Percentiles rank a stretch among this genome's conserved stretches.
These are phyloP conservation scores for Macadamia tetraphylla DNA, from an alignment of 164 flowering plant species.

Conservation along the genomic window DNA sequence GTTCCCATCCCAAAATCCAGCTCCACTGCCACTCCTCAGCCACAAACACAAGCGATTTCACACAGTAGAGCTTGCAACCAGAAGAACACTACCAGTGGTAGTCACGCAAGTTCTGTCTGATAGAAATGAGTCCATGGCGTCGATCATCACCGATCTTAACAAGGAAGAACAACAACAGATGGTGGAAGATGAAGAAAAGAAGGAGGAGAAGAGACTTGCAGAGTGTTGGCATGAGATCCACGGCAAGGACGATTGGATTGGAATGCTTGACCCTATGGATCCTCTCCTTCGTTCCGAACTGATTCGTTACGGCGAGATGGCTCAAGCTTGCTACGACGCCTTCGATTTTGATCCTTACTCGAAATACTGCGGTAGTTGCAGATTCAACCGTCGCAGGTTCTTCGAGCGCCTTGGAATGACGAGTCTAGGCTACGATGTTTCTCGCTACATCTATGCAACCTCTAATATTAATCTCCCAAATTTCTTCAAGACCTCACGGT, in stretches of 20 bases:
- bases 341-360: slow-evolving; percentile 58
- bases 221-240: slow-evolving; percentile 46
- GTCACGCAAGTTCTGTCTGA: slow-evolving; percentile 7
- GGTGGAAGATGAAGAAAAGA: no score
- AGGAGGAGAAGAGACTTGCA: slow-evolving; percentile 10
- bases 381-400: slow-evolving; percentile 27
- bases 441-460: slow-evolving; percentile 56
- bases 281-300: slow-evolving; percentile 44
- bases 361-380: slow-evolving; percentile 50
- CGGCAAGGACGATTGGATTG: slow-evolving; percentile 52
- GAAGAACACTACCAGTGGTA: background rate
- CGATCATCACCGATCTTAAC: slow-evolving; percentile 18
- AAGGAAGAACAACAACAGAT: background rate
- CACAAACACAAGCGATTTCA: slow-evolving; percentile 6
- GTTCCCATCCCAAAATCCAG: background rate
- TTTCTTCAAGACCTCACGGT: slow-evolving; percentile 46
- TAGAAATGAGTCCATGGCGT: slow-evolving; percentile 15
- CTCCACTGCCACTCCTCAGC: background rate
- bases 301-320: slow-evolving; percentile 65
- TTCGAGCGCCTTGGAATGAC: slow-evolving; percentile 33
- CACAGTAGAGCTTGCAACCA: background rate
- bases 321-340: slow-evolving; percentile 60
- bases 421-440: slow-evolving; percentile 37
- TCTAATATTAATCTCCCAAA: slow-evolving; percentile 51
- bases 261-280: slow-evolving; percentile 55